A percentile compares a stretch with the other conserved stretches of the same genome.
Conservation (phyloP, 768 basidiomycete species). For the Asterophora parasitica region DNA sequence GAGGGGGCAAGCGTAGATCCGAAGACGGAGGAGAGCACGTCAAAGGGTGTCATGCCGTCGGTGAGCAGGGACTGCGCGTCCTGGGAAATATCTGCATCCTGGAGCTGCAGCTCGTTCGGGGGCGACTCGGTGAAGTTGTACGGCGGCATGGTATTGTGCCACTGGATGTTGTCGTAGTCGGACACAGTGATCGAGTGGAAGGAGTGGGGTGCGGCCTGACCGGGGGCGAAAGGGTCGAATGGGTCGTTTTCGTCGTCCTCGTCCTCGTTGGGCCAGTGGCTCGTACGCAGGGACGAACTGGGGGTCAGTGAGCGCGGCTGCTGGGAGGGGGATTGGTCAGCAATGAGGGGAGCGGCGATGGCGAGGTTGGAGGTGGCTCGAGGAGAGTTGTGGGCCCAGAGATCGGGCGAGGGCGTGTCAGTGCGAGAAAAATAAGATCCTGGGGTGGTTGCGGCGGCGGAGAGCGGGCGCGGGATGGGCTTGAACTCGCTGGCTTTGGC, state of each 20-base stretch:
- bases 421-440: conserved; percentile 48
- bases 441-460: conserved; percentile 64
- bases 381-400: conserved; percentile 76
- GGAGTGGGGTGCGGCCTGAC: conserved; percentile 39
- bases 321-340: conserved; percentile 48
- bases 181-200: conserved; percentile 62
- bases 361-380: conserved; percentile 81
- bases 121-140: conserved; percentile 21
- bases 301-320: conserved; percentile 58
- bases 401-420: conserved; percentile 84
- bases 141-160: conserved; percentile 20
- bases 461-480: conserved; percentile 76
- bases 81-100: conserved; percentile 40
- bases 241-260: conserved; percentile 79
- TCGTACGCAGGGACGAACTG: conserved; percentile 63
- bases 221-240: conserved; percentile 70
- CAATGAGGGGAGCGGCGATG: conserved; percentile 85
- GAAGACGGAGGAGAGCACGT: conserved; percentile 92
- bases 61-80: conserved; percentile 49
- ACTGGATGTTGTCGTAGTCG: conserved; percentile 46
- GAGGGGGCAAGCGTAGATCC: conserved; percentile 84
- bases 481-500: conserved; percentile 90
- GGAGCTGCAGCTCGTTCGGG: conserved; percentile 21
- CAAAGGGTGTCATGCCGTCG: conserved; percentile 96
- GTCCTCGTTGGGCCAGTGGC: conserved; percentile 43